Conservation (phyloP, 2,329 filamentous ascomycete genomes). For the Penicillium sp. region DNA sequence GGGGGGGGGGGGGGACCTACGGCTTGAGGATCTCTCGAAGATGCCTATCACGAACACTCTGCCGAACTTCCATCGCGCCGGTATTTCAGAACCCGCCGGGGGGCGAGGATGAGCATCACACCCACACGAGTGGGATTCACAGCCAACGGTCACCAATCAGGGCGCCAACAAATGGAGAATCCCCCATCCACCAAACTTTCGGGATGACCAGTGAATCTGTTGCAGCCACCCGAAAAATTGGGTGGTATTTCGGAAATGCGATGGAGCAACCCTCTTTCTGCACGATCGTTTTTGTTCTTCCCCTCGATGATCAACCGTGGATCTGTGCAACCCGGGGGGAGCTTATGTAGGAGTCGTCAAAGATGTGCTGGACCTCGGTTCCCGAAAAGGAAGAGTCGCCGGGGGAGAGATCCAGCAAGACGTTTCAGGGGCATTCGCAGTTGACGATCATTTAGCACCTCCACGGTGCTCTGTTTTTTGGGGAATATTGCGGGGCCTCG, state of each 20-base stretch:
- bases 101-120: conserved; percentile 3
- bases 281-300: conserved; percentile 12
- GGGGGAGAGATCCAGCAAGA: conserved; percentile 5
- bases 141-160: conserved; percentile 16
- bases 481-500: conserved; percentile 1
- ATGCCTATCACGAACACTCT: conserved; percentile 19
- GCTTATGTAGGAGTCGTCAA: neutral
- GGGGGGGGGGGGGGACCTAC: conserved; percentile 25
- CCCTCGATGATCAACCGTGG: conserved; percentile 24
- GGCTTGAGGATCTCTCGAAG: conserved; percentile 27
- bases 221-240: conserved; percentile 15
- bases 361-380: conserved; percentile 17
- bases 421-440: conserved; percentile 6
- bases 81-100: conserved; percentile 2
- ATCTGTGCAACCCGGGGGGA: conserved; percentile 21
- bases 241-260: conserved; percentile 18
- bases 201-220: conserved; percentile 9
- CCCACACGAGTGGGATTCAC: conserved; percentile 1
- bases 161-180: neutral
- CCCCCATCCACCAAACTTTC: neutral
- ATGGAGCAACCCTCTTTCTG: conserved; percentile 8
- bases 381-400: conserved; percentile 13
- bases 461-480: too few relatives aligned
- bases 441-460: too few relatives aligned
- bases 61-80: conserved; percentile 24